phyloP scores from a whole-genome alignment of 208 protist genomes.

The Acanthamoeba castellanii region DNA sequence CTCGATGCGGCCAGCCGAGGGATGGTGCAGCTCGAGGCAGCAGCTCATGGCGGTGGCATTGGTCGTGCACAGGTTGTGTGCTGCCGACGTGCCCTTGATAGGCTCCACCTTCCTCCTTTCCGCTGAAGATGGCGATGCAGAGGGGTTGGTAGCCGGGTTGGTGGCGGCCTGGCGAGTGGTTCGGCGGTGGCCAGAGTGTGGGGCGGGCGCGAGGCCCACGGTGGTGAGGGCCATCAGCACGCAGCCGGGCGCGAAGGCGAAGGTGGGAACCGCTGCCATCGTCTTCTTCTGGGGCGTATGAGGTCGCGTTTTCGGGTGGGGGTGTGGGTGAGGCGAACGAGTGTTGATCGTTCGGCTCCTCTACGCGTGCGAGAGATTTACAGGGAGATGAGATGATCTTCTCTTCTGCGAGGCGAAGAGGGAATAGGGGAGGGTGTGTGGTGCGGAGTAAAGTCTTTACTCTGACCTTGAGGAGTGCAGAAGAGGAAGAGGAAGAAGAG shows the following conservation, averaged over 20 bases:
- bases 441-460: too few species aligned
- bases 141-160: background rate
- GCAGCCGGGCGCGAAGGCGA: background rate
- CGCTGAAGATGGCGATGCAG: background rate
- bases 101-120: slow-evolving; percentile 18
- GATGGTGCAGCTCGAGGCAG: background rate
- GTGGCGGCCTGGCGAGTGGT: background rate
- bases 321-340: background rate
- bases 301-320: slow-evolving; percentile 5
- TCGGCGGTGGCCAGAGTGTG: slow-evolving; percentile 42
- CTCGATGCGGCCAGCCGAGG: background rate
- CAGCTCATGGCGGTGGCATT: background rate
- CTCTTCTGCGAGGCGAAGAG: too few species aligned
- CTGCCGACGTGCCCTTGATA: background rate
- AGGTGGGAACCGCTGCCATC: background rate
- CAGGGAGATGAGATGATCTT: too few species aligned
- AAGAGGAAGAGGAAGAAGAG: too few species aligned
- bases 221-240: slow-evolving; percentile 15
- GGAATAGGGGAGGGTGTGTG: too few species aligned
- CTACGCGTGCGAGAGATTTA: background rate
- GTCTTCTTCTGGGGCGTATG: background rate
- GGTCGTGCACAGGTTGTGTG: background rate
- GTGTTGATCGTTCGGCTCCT: background rate
- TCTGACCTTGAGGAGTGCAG: too few species aligned
- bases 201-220: background rate